Conservation (phyloP, 2,329 filamentous ascomycete genomes). For the Colletotrichum tamarilloi region DNA sequence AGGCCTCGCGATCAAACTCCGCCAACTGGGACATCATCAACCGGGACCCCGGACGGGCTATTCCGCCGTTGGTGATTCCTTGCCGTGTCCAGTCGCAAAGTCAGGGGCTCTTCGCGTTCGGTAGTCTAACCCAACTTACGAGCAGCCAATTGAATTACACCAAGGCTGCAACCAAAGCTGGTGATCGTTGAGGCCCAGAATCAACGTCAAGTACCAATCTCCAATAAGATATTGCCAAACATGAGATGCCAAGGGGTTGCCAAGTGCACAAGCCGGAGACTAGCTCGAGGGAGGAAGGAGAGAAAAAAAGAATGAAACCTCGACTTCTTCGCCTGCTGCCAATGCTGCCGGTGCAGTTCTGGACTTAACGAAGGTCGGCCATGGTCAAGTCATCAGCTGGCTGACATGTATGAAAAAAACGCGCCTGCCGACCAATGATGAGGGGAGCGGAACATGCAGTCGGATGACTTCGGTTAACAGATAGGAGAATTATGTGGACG, state of each 20-base stretch:
- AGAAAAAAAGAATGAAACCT: slow-evolving; percentile 20
- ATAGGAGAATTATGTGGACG: neutral
- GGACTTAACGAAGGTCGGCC: too few relatives aligned
- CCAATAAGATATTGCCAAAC: slow-evolving; percentile 14
- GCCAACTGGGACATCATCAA: neutral
- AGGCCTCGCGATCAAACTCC: neutral
- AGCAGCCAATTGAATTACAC: neutral
- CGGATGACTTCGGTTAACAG: neutral
- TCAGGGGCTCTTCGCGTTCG: neutral
- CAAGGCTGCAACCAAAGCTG: neutral
- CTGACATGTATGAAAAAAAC: neutral
- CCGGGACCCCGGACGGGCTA: neutral
- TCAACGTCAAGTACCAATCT: neutral
- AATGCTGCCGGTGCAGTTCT: too few relatives aligned
- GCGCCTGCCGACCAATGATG: neutral
- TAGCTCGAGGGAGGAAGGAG: slow-evolving; percentile 32
- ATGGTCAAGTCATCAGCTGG: neutral
- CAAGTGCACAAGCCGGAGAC: slow-evolving; percentile 25
- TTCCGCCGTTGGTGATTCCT: neutral
- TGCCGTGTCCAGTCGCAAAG: neutral
- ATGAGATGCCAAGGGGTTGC: slow-evolving; percentile 1
- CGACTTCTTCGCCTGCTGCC: neutral
- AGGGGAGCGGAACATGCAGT: neutral
- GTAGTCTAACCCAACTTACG: neutral
- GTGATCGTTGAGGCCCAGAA: neutral